Conservation (phyloP, 139 green algal genomes). For the Coelastrella sp. region DNA sequence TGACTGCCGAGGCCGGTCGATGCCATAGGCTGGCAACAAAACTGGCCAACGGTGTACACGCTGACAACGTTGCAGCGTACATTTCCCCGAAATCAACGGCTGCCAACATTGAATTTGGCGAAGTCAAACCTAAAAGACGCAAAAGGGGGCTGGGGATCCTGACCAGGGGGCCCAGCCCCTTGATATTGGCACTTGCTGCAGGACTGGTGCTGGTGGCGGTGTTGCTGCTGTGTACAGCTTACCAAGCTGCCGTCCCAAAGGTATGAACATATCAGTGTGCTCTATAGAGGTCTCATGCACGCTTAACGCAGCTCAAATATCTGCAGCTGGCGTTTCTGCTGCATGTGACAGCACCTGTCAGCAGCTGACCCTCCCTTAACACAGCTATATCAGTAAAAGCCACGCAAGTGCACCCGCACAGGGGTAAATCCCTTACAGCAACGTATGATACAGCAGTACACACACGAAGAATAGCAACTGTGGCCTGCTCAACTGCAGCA, state of each 20-base stretch:
- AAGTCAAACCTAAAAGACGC: background rate
- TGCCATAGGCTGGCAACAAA: background rate
- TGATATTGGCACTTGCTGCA: background rate
- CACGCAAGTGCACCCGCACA: no score
- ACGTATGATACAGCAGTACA: no score
- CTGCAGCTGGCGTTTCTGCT: no score
- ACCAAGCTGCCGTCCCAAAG: background rate
- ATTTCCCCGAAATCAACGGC: constrained; percentile 10
- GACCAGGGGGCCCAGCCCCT: constrained; percentile 22
- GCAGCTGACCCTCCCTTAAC: no score
- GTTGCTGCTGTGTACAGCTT: background rate
- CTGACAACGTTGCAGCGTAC: constrained; percentile 17
- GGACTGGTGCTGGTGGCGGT: constrained; percentile 13
- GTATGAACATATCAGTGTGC: background rate
- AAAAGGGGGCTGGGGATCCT: constrained; percentile 27
- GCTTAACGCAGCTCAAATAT: no score
- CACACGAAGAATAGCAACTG: no score
- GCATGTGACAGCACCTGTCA: no score
- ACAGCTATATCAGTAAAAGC: no score
- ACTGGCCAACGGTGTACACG: background rate
- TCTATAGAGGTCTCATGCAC: no score
- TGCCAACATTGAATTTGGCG: background rate
- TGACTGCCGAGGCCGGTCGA: background rate
- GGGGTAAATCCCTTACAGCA: no score
- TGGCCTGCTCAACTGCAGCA: no score